Evolutionary conservation across 2,329 filamentous ascomycete species (phyloP).

Genomic region (Nemania abortiva): DNA sequence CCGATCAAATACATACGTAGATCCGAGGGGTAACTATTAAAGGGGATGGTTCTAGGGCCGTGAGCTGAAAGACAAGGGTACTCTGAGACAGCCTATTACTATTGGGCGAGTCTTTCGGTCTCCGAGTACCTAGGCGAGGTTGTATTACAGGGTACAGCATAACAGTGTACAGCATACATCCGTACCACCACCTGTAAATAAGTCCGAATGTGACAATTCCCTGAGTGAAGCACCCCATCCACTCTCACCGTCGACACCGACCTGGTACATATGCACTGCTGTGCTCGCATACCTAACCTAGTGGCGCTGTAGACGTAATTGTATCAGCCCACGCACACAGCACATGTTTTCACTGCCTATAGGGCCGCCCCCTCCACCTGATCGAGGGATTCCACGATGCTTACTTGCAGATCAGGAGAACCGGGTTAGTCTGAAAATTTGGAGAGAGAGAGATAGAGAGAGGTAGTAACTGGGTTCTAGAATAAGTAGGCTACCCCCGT

Average conservation of each 20-base stretch:
- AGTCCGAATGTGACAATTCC: too few species aligned
- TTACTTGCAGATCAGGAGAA: slow-evolving; percentile 2
- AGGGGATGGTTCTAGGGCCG: neutral
- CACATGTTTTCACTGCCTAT: neutral
- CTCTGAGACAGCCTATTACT: neutral
- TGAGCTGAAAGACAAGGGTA: slow-evolving; percentile 3
- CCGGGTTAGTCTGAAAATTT: neutral
- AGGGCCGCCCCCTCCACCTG: neutral
- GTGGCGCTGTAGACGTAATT: neutral
- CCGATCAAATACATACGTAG: too few species aligned
- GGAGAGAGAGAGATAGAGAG: neutral
- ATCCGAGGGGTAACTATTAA: neutral
- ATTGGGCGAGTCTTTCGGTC: neutral
- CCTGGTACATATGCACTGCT: neutral
- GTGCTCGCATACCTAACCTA: neutral
- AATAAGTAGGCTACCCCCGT: neutral
- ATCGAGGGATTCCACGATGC: slow-evolving; percentile 1
- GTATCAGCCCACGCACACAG: neutral
- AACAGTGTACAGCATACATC: too few species aligned
- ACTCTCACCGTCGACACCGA: too few species aligned
- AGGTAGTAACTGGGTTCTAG: neutral
- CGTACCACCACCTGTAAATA: neutral
- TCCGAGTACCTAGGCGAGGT: neutral
- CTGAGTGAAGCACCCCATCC: too few species aligned
- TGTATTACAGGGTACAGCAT: neutral